These are phyloP conservation scores for Vigna nakashimae DNA, from an alignment of 306 rosid genomes.

Conservation along the genomic window DNA sequence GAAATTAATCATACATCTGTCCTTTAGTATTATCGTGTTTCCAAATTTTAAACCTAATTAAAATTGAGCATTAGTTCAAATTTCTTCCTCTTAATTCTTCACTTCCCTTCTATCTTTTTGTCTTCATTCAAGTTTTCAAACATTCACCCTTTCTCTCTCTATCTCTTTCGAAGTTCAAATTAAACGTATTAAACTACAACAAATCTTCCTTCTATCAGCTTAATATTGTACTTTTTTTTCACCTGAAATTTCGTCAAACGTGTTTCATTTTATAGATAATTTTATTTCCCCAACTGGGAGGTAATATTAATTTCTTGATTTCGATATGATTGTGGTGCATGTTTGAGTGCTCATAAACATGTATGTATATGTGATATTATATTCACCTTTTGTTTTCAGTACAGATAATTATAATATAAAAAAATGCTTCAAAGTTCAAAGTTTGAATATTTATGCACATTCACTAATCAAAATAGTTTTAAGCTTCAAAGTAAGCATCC, in stretches of 20 bases:
- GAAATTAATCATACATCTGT: slow-evolving; percentile 11
- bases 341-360: not conserved
- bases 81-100: not conserved
- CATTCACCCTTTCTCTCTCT: not conserved
- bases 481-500: too few relatives aligned
- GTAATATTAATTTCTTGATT: not conserved
- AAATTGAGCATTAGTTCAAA: not conserved
- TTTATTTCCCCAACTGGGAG: too few relatives aligned
- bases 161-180: not conserved
- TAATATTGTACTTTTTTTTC: not conserved
- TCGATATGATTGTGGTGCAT: not conserved
- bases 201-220: not conserved
- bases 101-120: not conserved
- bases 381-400: too few relatives aligned
- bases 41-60: not conserved
- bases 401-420: too few relatives aligned
- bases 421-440: too few relatives aligned
- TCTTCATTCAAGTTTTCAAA: slow-evolving; percentile 21
- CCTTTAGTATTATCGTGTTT: not conserved
- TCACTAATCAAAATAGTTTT: too few relatives aligned
- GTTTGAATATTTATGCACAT: too few relatives aligned
- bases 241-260: not conserved
- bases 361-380: not conserved
- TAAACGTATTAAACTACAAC: not conserved
- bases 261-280: not conserved